These are phyloP conservation scores for Isatis tinctoria DNA, from an alignment of 345 rosid species.

Conservation along the genomic window DNA sequence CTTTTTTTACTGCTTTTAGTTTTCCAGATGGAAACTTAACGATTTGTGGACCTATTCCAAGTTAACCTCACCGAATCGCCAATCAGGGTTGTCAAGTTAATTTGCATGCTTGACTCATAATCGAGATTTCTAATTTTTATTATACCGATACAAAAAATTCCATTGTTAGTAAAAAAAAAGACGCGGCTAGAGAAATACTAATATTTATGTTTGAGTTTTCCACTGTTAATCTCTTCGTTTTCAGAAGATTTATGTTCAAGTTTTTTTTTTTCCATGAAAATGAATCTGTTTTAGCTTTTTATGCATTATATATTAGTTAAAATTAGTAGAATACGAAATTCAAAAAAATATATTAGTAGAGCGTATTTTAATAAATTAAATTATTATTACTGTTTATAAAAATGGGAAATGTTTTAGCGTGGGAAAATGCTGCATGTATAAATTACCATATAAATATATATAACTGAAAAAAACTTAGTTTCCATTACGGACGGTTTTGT, in stretches of 20 bases:
- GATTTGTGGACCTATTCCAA: neutral
- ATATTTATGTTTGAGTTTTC: neutral
- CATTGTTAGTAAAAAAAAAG: no score
- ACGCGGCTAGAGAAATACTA: no score
- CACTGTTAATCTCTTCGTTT: no score
- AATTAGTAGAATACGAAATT: no score
- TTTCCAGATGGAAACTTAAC: neutral
- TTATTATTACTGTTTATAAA: neutral
- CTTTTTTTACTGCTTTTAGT: neutral
- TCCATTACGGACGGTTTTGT: no score
- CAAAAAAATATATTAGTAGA: neutral
- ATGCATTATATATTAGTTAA: neutral
- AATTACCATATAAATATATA: no score
- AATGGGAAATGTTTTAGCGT: neutral
- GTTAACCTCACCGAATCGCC: neutral
- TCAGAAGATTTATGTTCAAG: no score
- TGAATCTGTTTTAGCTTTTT: neutral
- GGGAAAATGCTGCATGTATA: neutral
- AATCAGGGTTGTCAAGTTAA: neutral
- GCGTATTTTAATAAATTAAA: neutral
- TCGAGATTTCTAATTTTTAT: neutral
- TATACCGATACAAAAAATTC: neutral
- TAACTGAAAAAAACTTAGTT: no score
- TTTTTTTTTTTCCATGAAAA: no score
- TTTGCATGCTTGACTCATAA: neutral